Evolutionary conservation across 768 basidiomycete genomes (phyloP), one percentile per base, ranked within the genome.

Genomic region (Fibroporia radiculosa): DNA sequence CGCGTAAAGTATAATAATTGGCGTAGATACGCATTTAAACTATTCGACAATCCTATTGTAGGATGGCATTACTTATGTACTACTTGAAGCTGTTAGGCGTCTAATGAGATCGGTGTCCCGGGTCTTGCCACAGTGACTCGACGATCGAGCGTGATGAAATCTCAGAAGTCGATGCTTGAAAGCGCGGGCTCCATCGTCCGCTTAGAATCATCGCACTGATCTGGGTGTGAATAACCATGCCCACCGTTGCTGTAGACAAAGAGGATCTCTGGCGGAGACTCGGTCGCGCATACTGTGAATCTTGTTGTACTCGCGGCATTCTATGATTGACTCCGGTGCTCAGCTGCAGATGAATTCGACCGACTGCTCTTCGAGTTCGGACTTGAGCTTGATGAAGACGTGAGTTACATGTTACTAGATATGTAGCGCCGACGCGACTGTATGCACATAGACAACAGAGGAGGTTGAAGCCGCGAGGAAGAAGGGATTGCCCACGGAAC

Each of bases 361-460:
- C 79, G 80, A 60, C 76, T 98, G 42, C 88, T 90, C 56, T 99
- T 99, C 69, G 91, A 98, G 54, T 99, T 93, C 66, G 96, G 96
- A 44, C 71, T 99, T 37, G 96, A 99, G 68, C 72, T 98, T 26
- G 96, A 99, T 59, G 96, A 96, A 67, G 96, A 99, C 68, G 95
- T 97, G 59, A 54, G 85, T 71, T 23, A n/a, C 32, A 13, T 25
- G 7, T 14, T 31, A 20, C 42, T 20, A 32, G 24, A 4, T 18
- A 25, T 23, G 31, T 34, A 36, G 12, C 43, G 48, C 49, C 48
- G 41, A 18, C 7, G 25, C 28, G 24, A 32, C 24, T 32, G 26
- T 26, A 2, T 31, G 18, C 53, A 45, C 18, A 22, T 52, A 96
- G 93, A 97, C 93, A 20, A 95, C 93, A 0, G 77, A 78, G 55